These are phyloP conservation scores for Coemansia sp. DNA, from an alignment of 192 early-diverging fungal genomes.

Conservation along the genomic window DNA sequence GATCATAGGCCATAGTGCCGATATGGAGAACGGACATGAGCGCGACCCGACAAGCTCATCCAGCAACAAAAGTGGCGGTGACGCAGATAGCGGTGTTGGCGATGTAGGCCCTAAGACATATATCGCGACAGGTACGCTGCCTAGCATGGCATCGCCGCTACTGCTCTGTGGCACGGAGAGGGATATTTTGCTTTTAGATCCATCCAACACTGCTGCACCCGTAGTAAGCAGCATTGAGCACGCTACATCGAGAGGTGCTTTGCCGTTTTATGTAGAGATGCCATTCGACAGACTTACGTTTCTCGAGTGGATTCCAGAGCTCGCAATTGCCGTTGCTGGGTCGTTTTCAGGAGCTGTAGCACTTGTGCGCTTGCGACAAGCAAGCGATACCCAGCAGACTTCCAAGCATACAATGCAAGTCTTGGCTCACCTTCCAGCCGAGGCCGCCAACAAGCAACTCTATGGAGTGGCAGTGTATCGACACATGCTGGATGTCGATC, in stretches of 20 bases:
- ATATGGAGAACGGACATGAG: conserved; percentile 34
- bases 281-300: conserved; percentile 45
- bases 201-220: conserved; percentile 4
- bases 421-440: conserved; percentile 19
- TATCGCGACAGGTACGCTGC: neutral
- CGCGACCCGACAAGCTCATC: conserved; percentile 13
- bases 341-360: conserved; percentile 30
- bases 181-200: conserved; percentile 39
- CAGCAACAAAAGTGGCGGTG: neutral
- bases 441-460: conserved; percentile 15
- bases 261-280: conserved; percentile 11
- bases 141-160: conserved; percentile 15
- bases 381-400: neutral
- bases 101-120: neutral
- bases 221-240: conserved; percentile 30
- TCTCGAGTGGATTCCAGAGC: conserved; percentile 47
- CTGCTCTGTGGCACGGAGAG: conserved; percentile 35
- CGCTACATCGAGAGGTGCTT: conserved; percentile 11
- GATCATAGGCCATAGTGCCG: conserved; percentile 13
- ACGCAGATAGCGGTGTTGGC: neutral
- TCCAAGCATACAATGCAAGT: conserved; percentile 12
- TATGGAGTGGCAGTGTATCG: conserved; percentile 35
- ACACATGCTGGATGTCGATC: conserved; percentile 14
- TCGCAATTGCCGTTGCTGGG: conserved; percentile 28
- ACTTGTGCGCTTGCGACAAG: conserved; percentile 14